Base-by-base conservation (phyloP, 768 basidiomycete species). In the Auricularia heimuer region DNA sequence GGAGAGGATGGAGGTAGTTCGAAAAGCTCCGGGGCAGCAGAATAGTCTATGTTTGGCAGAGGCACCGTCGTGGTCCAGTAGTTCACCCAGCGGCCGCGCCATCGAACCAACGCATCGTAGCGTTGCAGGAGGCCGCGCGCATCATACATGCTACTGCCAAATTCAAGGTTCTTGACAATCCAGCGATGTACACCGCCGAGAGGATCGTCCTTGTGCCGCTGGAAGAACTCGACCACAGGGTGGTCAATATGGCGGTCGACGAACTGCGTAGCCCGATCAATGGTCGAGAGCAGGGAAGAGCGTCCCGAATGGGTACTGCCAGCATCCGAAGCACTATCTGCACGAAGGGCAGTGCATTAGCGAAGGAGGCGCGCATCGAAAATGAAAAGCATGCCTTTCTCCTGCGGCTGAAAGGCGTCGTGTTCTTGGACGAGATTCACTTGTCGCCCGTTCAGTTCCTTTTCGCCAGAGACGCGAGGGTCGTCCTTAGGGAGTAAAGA, bases 61-160 rank as follows among this genome's bases (percentile, higher is more conserved):
- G 56, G 56, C 10, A 73, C 63, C 0, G 83, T 83, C 62, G 78
- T 75, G n/a, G 83, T 85, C 82, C 82, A 86, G 67, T 83, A 85
- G 70, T 85, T 85, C 11, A 83, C 72, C 85, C 84, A 85, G 6
- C 33, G 21, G 3, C 81, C 82, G 18, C 67, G 54, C 83, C 85
- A 85, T 0, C 67, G 71, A 4, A 81, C 79, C 18, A 86, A 73
- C 12, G 67, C 71, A 11, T 72, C 68, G 68, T 85, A 86, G n/a
- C 85, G 80, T 4, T 75, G 73, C 62, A 77, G 77, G 51, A 86
- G 72, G 0, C 79, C 82, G 4, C 69, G 69, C 0, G 83, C 82
- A 67, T 85, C 84, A 69, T 85, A 83, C 82, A 85, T 83, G 69
- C 79, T 81, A 4, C 75, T 73, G 3, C 83, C 83, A 66, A 85